Conservation (phyloP, 2,329 filamentous ascomycete species). For the Cladosporium sp. region DNA sequence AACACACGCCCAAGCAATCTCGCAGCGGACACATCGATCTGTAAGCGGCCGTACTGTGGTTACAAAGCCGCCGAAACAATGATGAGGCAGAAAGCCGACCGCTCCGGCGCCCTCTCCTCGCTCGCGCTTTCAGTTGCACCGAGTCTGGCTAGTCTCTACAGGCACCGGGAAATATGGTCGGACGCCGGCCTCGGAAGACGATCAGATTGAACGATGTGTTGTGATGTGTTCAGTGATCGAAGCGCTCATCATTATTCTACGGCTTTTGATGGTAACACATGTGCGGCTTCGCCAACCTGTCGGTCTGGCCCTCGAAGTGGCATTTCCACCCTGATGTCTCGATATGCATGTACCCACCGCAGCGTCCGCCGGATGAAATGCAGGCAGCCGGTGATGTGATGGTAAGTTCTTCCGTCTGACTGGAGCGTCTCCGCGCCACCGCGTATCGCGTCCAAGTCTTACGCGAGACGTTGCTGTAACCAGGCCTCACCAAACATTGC, state of each 20-base stretch:
- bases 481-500: not conserved
- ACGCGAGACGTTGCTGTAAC: slow-evolving; percentile 13
- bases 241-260: not conserved
- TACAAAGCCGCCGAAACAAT: slow-evolving; percentile 20
- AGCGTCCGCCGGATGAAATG: slow-evolving; percentile 15
- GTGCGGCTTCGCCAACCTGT: not conserved
- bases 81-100: slow-evolving; percentile 18
- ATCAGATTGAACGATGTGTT: slow-evolving; percentile 7
- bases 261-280: not conserved
- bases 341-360: slow-evolving; percentile 11
- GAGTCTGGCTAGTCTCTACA: slow-evolving; percentile 1
- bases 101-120: slow-evolving; percentile 13
- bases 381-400: slow-evolving; percentile 8
- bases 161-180: slow-evolving; percentile 14
- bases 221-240: slow-evolving; percentile 1
- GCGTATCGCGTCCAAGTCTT: slow-evolving; percentile 16
- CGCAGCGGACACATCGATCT: slow-evolving; percentile 6
- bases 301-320: not conserved
- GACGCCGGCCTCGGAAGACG: slow-evolving; percentile 7
- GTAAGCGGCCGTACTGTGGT: slow-evolving; percentile 18
- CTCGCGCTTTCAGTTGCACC: slow-evolving; percentile 14
- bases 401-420: slow-evolving; percentile 15
- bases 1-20: not conserved
- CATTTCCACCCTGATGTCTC: slow-evolving; percentile 10
- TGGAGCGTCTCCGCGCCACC: slow-evolving; percentile 11